Percentiles rank a stretch among this genome's conserved stretches.
These are phyloP conservation scores for Candida smagusa DNA, from an alignment of 1,139 yeast genomes.

Conservation along the genomic window DNA sequence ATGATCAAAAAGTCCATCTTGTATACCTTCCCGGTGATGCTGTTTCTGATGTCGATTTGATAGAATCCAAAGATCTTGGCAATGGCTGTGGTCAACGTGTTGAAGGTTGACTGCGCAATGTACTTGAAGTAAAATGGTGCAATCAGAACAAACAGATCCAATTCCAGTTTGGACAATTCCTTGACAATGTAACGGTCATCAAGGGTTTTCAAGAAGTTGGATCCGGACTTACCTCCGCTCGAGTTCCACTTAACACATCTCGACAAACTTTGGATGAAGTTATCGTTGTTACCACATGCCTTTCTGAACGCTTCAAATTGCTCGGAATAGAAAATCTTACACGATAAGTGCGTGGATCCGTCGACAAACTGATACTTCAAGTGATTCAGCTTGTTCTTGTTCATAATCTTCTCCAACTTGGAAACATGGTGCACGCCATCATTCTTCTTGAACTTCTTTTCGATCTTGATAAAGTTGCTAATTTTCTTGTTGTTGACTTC, in stretches of 20 bases:
- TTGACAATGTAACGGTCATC: slow-evolving; percentile 90
- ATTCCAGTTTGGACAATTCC: slow-evolving; percentile 81
- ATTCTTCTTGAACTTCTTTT: slow-evolving; percentile 40
- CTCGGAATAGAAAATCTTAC: slow-evolving; percentile 92
- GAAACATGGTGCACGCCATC: slow-evolving; percentile 15
- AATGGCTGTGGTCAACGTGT: slow-evolving; percentile 88
- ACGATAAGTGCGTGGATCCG: slow-evolving; percentile 76
- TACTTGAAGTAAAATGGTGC: slow-evolving; percentile 97
- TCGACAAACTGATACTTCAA: slow-evolving; percentile 88
- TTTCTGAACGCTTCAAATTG: slow-evolving; percentile 93
- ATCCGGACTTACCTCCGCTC: slow-evolving; percentile 94
- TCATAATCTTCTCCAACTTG: slow-evolving; percentile 63
- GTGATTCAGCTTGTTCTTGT: slow-evolving; percentile 83
- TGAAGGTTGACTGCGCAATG: slow-evolving; percentile 92
- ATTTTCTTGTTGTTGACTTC: slow-evolving; percentile 34
- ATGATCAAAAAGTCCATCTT: slow-evolving; percentile 90
- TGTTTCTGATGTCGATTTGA: slow-evolving; percentile 83
- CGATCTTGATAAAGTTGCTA: slow-evolving; percentile 40
- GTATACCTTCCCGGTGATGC: slow-evolving; percentile 69
- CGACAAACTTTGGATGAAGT: slow-evolving; percentile 83
- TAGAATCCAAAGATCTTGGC: slow-evolving; percentile 96
- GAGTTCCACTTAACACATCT: slow-evolving; percentile 96
- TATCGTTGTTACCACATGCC: slow-evolving; percentile 74
- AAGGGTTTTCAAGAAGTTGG: slow-evolving; percentile 85
- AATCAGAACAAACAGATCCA: slow-evolving; percentile 90